Conservation (phyloP, 2,329 filamentous ascomycete species). For the Penicillium hordei region DNA sequence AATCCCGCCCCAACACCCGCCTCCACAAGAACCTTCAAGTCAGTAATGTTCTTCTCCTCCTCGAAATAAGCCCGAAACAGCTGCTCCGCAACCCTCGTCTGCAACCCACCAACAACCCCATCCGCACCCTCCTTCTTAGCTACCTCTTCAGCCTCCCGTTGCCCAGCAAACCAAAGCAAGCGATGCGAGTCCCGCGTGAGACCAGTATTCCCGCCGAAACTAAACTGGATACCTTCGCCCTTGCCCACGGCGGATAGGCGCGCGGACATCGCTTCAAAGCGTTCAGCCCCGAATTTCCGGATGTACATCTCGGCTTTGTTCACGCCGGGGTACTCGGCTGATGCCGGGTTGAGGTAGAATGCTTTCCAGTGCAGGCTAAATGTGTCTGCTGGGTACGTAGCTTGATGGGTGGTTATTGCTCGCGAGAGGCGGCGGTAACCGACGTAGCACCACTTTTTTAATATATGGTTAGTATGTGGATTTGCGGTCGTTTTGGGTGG, state of each 20-base stretch:
- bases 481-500: background rate
- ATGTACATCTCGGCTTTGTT: conserved; percentile 60
- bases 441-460: conserved; percentile 65
- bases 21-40: conserved; percentile 51
- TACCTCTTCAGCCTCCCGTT: conserved; percentile 39
- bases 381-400: conserved; percentile 64
- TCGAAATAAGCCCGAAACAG: conserved; percentile 69
- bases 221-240: conserved; percentile 70
- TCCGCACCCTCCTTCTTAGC: background rate
- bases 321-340: conserved; percentile 52
- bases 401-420: conserved; percentile 67
- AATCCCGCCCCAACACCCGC: conserved; percentile 58
- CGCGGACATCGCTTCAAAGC: conserved; percentile 55
- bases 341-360: conserved; percentile 74
- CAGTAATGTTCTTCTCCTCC: conserved; percentile 63
- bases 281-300: conserved; percentile 63
- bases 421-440: conserved; percentile 73
- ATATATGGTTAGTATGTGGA: conserved; percentile 2
- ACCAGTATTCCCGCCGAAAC: conserved; percentile 68
- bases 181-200: conserved; percentile 79
- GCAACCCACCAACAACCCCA: conserved; percentile 46
- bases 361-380: conserved; percentile 75
- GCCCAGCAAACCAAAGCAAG: conserved; percentile 67
- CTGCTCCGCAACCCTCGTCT: conserved; percentile 61
- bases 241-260: conserved; percentile 60